Evolutionary conservation across 202 grass and related monocot genomes (phyloP).

Genomic region (Saccharum hybrid): DNA sequence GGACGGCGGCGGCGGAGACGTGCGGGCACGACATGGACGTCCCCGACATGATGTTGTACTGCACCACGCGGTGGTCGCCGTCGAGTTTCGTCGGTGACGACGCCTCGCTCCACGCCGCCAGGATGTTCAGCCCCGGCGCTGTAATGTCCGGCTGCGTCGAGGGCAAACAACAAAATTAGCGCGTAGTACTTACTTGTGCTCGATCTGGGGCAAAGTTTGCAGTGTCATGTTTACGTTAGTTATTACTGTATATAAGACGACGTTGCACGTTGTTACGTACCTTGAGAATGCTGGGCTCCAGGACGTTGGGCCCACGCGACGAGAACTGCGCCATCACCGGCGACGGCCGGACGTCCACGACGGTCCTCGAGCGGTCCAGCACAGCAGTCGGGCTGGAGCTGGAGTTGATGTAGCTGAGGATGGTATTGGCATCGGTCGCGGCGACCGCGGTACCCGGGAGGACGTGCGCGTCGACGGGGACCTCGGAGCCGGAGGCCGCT

Average conservation of each 20-base stretch:
- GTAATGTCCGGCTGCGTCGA: constrained; percentile 75
- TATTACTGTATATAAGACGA: neutral
- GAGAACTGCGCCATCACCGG: constrained; percentile 92
- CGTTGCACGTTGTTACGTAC: constrained; percentile 7
- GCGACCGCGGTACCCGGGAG: constrained; percentile 78
- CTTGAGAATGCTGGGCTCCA: constrained; percentile 92
- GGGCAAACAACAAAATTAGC: neutral
- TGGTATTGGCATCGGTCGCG: constrained; percentile 40
- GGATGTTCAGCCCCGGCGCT: constrained; percentile 90
- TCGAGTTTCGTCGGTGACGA: constrained; percentile 90
- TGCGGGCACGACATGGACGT: constrained; percentile 97
- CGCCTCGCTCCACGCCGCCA: constrained; percentile 94
- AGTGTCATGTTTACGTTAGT: neutral
- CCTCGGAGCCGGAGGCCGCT: constrained; percentile 58
- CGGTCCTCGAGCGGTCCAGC: constrained; percentile 57
- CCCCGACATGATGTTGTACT: constrained; percentile 83
- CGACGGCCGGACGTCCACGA: constrained; percentile 63
- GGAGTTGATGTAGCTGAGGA: constrained; percentile 70
- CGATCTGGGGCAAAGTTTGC: too few species aligned
- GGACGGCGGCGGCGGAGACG: constrained; percentile 66
- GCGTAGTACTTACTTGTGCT: neutral
- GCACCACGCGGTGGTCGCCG: constrained; percentile 72
- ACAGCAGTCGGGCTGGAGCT: constrained; percentile 49
- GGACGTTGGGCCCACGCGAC: constrained; percentile 75
- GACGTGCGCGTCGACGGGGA: constrained; percentile 86